phyloP scores from a whole-genome alignment of 2,329 filamentous ascomycete species.

The Aureobasidium lini region DNA sequence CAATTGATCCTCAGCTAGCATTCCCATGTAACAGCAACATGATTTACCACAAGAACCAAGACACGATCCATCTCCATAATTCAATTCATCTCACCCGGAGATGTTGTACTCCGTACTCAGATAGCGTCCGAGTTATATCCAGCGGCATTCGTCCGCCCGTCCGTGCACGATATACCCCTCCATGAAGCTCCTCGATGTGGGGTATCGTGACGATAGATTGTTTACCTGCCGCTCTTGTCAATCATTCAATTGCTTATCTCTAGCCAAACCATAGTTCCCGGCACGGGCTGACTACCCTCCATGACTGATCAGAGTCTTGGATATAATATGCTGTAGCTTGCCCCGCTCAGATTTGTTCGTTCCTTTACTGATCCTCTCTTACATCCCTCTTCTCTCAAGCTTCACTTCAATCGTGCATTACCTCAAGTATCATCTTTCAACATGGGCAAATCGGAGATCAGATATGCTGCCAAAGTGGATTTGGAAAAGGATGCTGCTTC shows the following conservation, averaged over 20 bases:
- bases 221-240: conserved; percentile 3
- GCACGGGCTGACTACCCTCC: not conserved
- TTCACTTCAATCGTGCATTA: not conserved
- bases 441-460: conserved; percentile 51
- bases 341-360: not conserved
- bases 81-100: not conserved
- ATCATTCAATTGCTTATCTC: conserved; percentile 4
- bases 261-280: not conserved
- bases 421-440: not conserved
- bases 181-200: not conserved
- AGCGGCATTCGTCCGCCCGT: not conserved
- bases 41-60: not conserved
- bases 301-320: not conserved
- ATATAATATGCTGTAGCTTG: not conserved
- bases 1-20: not conserved
- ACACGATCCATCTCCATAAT: not conserved
- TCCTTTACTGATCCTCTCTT: not conserved
- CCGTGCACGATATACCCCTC: conserved; percentile 8
- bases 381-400: not conserved
- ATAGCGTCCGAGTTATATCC: not conserved
- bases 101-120: not conserved
- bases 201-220: conserved; percentile 3
- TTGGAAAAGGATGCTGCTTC: conserved; percentile 63
- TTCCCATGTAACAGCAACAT: not conserved
- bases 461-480: conserved; percentile 66